Evolutionary conservation across 169 alveolate genomes (phyloP).

Genomic region (Plasmodium fragile): DNA sequence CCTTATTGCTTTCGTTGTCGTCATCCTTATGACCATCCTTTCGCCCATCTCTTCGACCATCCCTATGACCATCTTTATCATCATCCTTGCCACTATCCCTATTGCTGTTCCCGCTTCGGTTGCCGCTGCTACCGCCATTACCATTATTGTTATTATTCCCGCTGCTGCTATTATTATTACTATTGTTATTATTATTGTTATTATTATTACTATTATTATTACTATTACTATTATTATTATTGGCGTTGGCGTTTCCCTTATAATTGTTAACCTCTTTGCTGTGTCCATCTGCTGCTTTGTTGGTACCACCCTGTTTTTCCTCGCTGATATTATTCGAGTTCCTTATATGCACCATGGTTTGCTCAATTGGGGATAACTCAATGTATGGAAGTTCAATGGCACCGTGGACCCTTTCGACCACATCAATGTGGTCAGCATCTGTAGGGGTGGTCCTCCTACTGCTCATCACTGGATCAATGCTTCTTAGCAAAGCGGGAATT

Average conservation of each 20-base stretch:
- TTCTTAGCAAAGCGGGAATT: not conserved
- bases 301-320: not conserved
- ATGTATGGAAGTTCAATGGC: not conserved
- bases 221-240: slow-evolving; percentile 18
- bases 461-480: not conserved
- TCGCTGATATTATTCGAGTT: not conserved
- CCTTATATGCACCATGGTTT: not conserved
- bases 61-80: not conserved
- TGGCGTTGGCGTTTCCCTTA: not conserved
- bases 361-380: not conserved
- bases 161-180: slow-evolving; percentile 10
- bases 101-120: not conserved
- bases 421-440: not conserved
- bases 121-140: not conserved
- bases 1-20: slow-evolving; percentile 8
- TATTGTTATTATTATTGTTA: not conserved
- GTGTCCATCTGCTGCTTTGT: slow-evolving; percentile 8
- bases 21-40: slow-evolving; percentile 4
- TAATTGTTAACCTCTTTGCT: not conserved
- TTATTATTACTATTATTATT: not conserved
- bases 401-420: not conserved
- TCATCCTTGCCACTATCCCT: not conserved
- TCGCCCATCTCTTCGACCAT: not conserved
- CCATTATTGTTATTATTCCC: slow-evolving; percentile 2
- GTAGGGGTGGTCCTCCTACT: not conserved